Evolutionary conservation across 176 grass and related monocot species (phyloP).

Genomic region (Carex littledalei): DNA sequence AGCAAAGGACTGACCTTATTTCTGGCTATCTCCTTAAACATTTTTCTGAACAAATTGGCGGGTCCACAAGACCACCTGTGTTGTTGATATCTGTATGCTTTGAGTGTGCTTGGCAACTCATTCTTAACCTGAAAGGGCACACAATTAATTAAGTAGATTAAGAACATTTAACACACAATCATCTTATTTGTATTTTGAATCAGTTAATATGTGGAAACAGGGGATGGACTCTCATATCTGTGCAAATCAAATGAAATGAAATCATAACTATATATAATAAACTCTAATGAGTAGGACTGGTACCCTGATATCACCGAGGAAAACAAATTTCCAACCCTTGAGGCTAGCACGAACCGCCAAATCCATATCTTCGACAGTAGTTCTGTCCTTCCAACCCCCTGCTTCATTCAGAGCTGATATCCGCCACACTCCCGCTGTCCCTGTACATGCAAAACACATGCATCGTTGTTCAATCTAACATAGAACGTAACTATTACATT

Average conservation of each 20-base stretch:
- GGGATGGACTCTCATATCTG: neutral
- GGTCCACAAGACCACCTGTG: slow-evolving; percentile 85
- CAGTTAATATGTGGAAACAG: neutral
- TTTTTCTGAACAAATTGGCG: slow-evolving; percentile 73
- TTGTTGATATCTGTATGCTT: slow-evolving; percentile 65
- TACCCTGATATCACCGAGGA: slow-evolving; percentile 62
- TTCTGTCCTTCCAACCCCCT: slow-evolving; percentile 72
- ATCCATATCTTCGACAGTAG: slow-evolving; percentile 85
- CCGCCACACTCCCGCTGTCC: slow-evolving; percentile 64
- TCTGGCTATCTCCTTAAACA: slow-evolving; percentile 61
- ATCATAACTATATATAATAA: neutral
- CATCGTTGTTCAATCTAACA: neutral
- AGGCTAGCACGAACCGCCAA: slow-evolving; percentile 63
- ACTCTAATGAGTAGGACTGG: neutral
- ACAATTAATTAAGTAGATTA: neutral
- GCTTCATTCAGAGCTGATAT: slow-evolving; percentile 61
- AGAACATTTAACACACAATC: neutral
- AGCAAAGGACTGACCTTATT: slow-evolving; percentile 48
- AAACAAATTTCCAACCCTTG: slow-evolving; percentile 74
- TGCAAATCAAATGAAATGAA: neutral
- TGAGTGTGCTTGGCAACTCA: slow-evolving; percentile 79
- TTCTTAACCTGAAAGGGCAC: slow-evolving; percentile 47
- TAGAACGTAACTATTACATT: neutral
- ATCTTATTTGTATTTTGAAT: neutral
- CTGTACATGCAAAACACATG: slow-evolving; percentile 17